Evolutionary conservation across 1,284 basidiomycete species (phyloP).

Genomic region (Sanghuangporus weigelae): DNA sequence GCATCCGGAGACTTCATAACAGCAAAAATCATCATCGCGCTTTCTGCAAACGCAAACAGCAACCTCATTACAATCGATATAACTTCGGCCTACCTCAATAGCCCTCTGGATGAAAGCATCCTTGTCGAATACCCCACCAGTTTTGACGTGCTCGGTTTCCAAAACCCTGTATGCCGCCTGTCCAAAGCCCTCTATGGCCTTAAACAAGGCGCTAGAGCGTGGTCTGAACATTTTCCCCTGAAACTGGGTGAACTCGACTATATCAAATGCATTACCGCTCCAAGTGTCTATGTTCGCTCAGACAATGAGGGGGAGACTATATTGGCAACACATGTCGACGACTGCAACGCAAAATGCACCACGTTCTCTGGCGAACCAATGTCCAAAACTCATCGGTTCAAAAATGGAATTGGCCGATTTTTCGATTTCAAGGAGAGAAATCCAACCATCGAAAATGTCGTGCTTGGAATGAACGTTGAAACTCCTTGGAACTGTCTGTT

Average conservation of each 20-base stretch:
- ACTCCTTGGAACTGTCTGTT: no score
- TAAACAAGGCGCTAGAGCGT: not conserved
- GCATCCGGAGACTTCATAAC: not conserved
- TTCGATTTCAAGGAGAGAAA: not conserved
- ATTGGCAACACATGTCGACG: not conserved
- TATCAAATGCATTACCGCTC: not conserved
- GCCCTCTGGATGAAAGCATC: not conserved
- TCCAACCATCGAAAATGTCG: no score
- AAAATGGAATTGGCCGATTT: not conserved
- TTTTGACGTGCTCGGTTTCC: no score
- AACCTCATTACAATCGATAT: not conserved
- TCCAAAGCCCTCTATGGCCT: slow-evolving; percentile 1
- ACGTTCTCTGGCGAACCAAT: not conserved
- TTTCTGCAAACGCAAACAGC: not conserved
- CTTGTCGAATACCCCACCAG: not conserved
- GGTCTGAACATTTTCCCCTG: not conserved
- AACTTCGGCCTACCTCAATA: not conserved
- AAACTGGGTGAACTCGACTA: not conserved
- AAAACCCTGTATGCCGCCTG: not conserved
- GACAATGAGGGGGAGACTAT: slow-evolving; percentile 2
- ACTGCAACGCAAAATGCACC: not conserved
- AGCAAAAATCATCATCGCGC: not conserved
- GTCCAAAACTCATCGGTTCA: not conserved
- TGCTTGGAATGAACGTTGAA: no score
- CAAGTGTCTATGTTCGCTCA: not conserved